Evolutionary conservation across 495 filamentous ascomycete species (phyloP), one percentile per base, ranked within the genome.

Genomic region (Glarea lozoyensis): DNA sequence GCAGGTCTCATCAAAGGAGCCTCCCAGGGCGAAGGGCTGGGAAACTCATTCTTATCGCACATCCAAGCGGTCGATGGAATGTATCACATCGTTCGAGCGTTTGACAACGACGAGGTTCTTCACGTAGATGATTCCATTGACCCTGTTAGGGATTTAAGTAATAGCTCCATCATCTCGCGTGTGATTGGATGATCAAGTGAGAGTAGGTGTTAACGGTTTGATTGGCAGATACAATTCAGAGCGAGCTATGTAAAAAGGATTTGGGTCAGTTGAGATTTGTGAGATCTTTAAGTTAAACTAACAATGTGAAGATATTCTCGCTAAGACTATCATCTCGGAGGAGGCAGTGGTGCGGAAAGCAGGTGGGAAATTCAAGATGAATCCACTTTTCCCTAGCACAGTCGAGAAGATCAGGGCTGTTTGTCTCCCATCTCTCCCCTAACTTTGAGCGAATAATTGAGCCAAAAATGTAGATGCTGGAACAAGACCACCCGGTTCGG

Each of bases 191-290:
- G 32, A 25, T 11, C 23, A 11, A 25, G 15, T 9, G 12, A 18
- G 24, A 11, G 10, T 15, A 19, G 11, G 46, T 34, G 35, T 35
- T n/a, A 15, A 10, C 15, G 9, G 5, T 35, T 37, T 43, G 2
- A 38, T 31, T 20, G 43, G 40, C 35, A 50, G 40, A 51, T 30
- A 59, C 58, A 5, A 61, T 61, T 32, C 56, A 61, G 25, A 53
- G 41, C 35, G 58, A 61, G 48, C 43, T 59, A 7, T 61, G 58
- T 38, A 56, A 56, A 42, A 61, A 61, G 44, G 58, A 61, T 41
- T 48, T 60, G 17, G 46, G 46, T 49, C 33, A 37, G 23, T 44
- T 13, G 2, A n/a, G 2, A 23, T 10, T 23, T 40, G 10, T 40
- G 17, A 13, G 12, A 10, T 16, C 11, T 7, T 4, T 15, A 16